A percentile compares a stretch with the other conserved stretches of the same genome.
These are phyloP conservation scores for Platanthera zijinensis DNA, from an alignment of 106 monocot genomes.

Conservation along the genomic window DNA sequence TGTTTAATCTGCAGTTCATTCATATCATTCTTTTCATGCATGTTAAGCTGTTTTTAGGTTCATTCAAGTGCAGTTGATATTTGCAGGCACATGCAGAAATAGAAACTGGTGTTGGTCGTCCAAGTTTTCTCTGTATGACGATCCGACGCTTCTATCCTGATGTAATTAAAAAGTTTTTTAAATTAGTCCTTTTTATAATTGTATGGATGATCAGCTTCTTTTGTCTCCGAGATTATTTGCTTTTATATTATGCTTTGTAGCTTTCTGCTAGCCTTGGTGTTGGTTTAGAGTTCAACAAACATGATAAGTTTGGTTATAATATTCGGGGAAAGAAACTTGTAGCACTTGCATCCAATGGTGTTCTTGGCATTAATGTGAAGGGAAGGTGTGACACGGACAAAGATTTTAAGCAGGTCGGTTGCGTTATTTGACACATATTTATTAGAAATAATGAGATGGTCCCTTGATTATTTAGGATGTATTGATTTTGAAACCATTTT, in stretches of 20 bases:
- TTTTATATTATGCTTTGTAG: constrained; percentile 23
- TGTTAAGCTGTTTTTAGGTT: not conserved
- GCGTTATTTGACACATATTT: not conserved
- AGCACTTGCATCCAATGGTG: constrained; percentile 35
- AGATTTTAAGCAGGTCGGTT: constrained; percentile 53
- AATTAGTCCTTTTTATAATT: not conserved
- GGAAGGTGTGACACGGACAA: constrained; percentile 59
- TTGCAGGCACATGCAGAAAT: constrained; percentile 80
- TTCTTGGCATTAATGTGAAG: constrained; percentile 56
- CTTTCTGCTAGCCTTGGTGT: constrained; percentile 48
- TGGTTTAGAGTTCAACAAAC: constrained; percentile 38
- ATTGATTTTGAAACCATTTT: too few species aligned
- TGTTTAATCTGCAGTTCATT: too few species aligned
- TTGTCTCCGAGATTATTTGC: not conserved
- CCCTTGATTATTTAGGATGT: too few species aligned
- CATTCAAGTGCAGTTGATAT: not conserved
- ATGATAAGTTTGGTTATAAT: constrained; percentile 37
- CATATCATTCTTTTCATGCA: too few species aligned
- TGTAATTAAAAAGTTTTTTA: constrained; percentile 17
- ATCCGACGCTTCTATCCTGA: constrained; percentile 58
- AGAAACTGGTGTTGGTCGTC: constrained; percentile 43
- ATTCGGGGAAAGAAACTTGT: constrained; percentile 72
- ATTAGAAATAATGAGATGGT: too few species aligned
- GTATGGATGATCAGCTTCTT: not conserved
- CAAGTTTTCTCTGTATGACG: constrained; percentile 50